Conservation (phyloP, 2,329 filamentous ascomycete species). For the Incumbomyces lentus region DNA sequence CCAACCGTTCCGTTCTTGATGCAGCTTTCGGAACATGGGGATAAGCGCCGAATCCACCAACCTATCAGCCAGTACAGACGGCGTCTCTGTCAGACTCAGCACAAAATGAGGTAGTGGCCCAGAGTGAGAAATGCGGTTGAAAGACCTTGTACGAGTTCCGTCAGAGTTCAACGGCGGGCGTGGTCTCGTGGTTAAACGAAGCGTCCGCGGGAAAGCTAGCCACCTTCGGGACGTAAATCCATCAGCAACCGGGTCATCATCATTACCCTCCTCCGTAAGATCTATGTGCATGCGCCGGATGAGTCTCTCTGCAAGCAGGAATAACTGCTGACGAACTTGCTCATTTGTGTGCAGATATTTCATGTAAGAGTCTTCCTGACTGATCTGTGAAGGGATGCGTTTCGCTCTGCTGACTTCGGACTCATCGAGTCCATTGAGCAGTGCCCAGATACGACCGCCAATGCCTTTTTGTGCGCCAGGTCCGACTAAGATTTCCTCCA, state of each 20-base stretch:
- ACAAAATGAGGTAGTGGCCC: slow-evolving; percentile 61
- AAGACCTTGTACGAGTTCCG: slow-evolving; percentile 46
- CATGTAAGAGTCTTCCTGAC: slow-evolving; percentile 85
- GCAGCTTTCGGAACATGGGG: slow-evolving; percentile 63
- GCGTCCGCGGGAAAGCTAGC: slow-evolving; percentile 69
- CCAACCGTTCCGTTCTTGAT: slow-evolving; percentile 60
- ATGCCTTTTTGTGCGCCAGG: slow-evolving; percentile 62
- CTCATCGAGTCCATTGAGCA: slow-evolving; percentile 72
- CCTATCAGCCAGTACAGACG: slow-evolving; percentile 54
- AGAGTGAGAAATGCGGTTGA: slow-evolving; percentile 66
- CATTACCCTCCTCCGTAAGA: slow-evolving; percentile 47
- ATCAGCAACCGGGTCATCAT: slow-evolving; percentile 16
- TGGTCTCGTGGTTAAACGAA: slow-evolving; percentile 70
- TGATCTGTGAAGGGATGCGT: slow-evolving; percentile 73
- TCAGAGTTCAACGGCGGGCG: slow-evolving; percentile 43
- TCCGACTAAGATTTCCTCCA: slow-evolving; percentile 61
- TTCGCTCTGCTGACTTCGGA: slow-evolving; percentile 61
- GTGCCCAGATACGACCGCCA: slow-evolving; percentile 61
- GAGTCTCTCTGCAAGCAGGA: slow-evolving; percentile 58
- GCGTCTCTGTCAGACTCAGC: slow-evolving; percentile 51
- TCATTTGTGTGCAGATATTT: slow-evolving; percentile 52
- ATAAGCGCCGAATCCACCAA: slow-evolving; percentile 60
- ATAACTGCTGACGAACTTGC: slow-evolving; percentile 57
- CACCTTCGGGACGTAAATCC: slow-evolving; percentile 40
- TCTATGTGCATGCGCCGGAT: slow-evolving; percentile 70